phyloP scores from a whole-genome alignment of 106 monocot species.

The Acorus calamus region DNA sequence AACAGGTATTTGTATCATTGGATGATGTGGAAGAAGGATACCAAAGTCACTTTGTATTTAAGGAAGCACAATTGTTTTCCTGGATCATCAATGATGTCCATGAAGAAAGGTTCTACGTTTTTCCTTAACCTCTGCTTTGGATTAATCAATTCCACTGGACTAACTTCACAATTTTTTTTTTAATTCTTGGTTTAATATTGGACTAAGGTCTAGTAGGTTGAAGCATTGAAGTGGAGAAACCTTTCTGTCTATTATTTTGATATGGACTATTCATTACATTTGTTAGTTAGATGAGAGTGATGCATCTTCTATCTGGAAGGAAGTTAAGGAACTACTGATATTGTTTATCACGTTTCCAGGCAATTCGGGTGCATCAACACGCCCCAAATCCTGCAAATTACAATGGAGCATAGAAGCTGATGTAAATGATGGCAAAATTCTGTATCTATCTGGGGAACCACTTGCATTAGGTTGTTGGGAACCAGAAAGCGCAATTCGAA shows the following conservation, averaged over 20 bases:
- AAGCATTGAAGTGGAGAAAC: too few species aligned
- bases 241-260: too few species aligned
- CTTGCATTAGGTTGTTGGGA: slow-evolving; percentile 84
- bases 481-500: slow-evolving; percentile 58
- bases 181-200: background rate
- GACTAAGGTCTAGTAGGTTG: too few species aligned
- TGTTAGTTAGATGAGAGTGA: too few species aligned
- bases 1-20: slow-evolving; percentile 18
- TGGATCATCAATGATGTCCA: slow-evolving; percentile 15
- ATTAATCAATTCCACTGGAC: background rate
- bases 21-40: slow-evolving; percentile 16
- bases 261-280: too few species aligned
- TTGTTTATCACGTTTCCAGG: slow-evolving; percentile 27
- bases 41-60: slow-evolving; percentile 12
- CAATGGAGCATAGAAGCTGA: slow-evolving; percentile 84
- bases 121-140: background rate
- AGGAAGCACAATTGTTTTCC: slow-evolving; percentile 11
- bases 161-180: background rate
- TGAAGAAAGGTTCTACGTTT: slow-evolving; percentile 22
- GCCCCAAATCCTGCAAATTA: slow-evolving; percentile 41
- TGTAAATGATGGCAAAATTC: slow-evolving; percentile 36
- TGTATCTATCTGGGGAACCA: slow-evolving; percentile 72
- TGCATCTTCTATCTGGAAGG: too few species aligned
- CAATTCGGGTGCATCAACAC: slow-evolving; percentile 15
- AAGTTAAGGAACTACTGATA: too few species aligned